phyloP scores from a whole-genome alignment of 1,284 basidiomycete genomes.

The Cerioporus squamosus region DNA sequence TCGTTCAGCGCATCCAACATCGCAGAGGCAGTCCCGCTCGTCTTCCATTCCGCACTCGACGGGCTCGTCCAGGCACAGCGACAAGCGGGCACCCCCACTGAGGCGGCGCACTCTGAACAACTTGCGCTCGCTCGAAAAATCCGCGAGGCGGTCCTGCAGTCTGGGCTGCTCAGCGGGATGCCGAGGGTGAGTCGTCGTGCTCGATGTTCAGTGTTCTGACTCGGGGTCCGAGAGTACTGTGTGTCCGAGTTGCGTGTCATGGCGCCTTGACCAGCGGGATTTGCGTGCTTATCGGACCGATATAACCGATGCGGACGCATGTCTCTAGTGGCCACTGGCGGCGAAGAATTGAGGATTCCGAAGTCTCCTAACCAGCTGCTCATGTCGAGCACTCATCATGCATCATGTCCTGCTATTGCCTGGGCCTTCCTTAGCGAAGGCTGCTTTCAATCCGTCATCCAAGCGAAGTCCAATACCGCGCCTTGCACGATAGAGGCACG shows the following conservation, averaged over 20 bases:
- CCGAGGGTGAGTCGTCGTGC: constrained; percentile 42
- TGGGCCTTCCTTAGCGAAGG: too few species aligned
- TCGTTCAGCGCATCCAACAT: constrained; percentile 59
- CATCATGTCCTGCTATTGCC: too few species aligned
- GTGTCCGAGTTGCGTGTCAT: too few species aligned
- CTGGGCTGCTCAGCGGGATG: constrained; percentile 56
- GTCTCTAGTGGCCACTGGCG: background rate
- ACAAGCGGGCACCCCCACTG: constrained; percentile 23
- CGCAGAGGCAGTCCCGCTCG: constrained; percentile 55
- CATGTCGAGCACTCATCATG: too few species aligned
- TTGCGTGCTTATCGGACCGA: background rate
- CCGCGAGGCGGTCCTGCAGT: constrained; percentile 61
- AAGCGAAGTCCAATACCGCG: too few species aligned
- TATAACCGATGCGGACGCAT: too few species aligned
- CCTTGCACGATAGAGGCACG: too few species aligned
- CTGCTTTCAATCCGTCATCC: too few species aligned
- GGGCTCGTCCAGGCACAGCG: constrained; percentile 38
- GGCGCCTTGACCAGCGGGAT: background rate
- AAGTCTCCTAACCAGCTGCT: too few species aligned
- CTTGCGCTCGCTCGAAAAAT: constrained; percentile 24
- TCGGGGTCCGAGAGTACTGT: too few species aligned
- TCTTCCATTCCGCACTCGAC: constrained; percentile 52
- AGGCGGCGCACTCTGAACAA: background rate
- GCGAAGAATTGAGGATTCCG: too few species aligned
- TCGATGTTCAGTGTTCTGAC: too few species aligned